Conservation (phyloP, 2,329 filamentous ascomycete species). For the Helotiales sp. region DNA sequence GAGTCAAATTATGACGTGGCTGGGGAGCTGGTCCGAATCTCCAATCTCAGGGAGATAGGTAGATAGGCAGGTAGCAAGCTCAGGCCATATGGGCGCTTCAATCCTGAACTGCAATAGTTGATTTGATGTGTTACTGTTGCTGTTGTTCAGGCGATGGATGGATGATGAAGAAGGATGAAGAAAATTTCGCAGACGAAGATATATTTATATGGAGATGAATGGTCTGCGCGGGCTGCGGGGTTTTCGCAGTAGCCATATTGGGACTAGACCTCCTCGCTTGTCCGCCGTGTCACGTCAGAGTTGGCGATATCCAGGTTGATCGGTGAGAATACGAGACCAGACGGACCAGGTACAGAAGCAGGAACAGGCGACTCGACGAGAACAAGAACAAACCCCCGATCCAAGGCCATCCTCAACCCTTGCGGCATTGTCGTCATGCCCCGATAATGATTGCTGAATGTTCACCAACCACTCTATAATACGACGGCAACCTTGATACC, state of each 20-base stretch:
- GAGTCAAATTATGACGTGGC: not conserved
- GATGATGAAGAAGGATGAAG: not conserved
- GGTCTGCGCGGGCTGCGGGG: conserved; percentile 6
- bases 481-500: not conserved
- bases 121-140: not conserved
- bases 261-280: not conserved
- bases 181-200: not conserved
- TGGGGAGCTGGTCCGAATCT: not conserved
- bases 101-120: too few relatives aligned
- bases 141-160: not conserved
- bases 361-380: not conserved
- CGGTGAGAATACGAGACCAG: not conserved
- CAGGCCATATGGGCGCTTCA: not conserved
- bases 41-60: not conserved
- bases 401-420: not conserved
- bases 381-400: not conserved
- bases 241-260: not conserved
- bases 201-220: conserved; percentile 7
- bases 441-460: not conserved
- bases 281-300: not conserved
- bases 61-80: not conserved
- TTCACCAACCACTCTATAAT: not conserved
- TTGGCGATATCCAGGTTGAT: not conserved
- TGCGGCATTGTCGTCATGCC: conserved; percentile 16
- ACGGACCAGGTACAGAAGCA: not conserved